Percentiles rank a stretch among this genome's conserved stretches.
These are phyloP conservation scores for Blastobotrys capitulatus DNA, from an alignment of 1,139 yeast species.

Conservation along the genomic window DNA sequence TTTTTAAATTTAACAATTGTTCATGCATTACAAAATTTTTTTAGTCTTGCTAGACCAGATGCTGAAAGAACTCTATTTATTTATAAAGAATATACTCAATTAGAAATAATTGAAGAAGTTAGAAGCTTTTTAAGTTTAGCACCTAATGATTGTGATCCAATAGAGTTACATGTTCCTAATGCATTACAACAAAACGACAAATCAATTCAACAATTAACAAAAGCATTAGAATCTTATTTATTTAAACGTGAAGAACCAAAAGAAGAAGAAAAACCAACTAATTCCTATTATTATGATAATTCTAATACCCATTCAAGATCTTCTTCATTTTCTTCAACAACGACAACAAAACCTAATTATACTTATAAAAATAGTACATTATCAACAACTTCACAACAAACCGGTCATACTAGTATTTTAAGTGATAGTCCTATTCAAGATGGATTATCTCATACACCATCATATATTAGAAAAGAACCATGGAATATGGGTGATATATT, in stretches of 20 bases:
- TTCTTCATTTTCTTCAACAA: not conserved
- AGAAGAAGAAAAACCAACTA: not conserved
- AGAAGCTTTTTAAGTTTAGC: slow-evolving; percentile 17
- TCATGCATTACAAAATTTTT: slow-evolving; percentile 23
- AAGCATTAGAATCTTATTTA: slow-evolving; percentile 23
- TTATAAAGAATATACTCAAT: slow-evolving; percentile 27
- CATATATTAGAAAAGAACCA: not conserved
- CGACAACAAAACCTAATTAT: not conserved
- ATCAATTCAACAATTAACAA: slow-evolving; percentile 21
- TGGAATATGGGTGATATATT: slow-evolving; percentile 10
- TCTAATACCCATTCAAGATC: not conserved
- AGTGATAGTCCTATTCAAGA: too few relatives aligned
- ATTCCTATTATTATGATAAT: not conserved
- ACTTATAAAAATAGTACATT: not conserved
- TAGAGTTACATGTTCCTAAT: slow-evolving; percentile 19
- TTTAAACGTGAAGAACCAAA: slow-evolving; percentile 11
- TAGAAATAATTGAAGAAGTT: slow-evolving; percentile 24
- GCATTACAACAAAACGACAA: slow-evolving; percentile 21
- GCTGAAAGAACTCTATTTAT: slow-evolving; percentile 26
- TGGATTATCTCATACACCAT: too few relatives aligned
- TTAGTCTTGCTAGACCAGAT: slow-evolving; percentile 21
- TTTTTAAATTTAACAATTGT: slow-evolving; percentile 23
- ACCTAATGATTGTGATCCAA: slow-evolving; percentile 14
- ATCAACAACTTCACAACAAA: not conserved
- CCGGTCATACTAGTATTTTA: slow-evolving; percentile 6